These are phyloP conservation scores for Claviceps africana DNA, from an alignment of 2,329 filamentous ascomycete genomes.

Conservation along the genomic window DNA sequence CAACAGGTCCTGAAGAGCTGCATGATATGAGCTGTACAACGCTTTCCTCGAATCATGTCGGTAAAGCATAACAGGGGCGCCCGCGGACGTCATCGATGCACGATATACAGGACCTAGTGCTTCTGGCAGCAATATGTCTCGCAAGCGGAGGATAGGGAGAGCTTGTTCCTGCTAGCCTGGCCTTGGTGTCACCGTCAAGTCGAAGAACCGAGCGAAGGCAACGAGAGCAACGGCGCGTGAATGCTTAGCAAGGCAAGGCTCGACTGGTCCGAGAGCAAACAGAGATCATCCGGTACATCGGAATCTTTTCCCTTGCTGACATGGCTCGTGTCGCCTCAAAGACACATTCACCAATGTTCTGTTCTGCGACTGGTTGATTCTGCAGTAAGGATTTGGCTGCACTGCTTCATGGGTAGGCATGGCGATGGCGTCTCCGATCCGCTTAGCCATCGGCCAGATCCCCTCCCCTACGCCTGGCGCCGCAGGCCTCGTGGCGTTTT, in stretches of 20 bases:
- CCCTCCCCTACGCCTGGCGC: background rate
- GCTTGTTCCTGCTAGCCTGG: background rate
- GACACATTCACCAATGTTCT: background rate
- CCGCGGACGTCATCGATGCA: background rate
- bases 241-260: background rate
- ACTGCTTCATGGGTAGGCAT: background rate
- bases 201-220: background rate
- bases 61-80: background rate
- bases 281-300: background rate
- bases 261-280: background rate
- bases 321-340: conserved; percentile 2
- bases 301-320: conserved; percentile 1
- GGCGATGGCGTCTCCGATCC: background rate
- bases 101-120: background rate
- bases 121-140: background rate
- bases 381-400: background rate
- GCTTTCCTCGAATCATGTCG: background rate
- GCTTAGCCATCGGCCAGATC: background rate
- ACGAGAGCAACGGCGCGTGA: background rate
- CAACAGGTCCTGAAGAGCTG: background rate
- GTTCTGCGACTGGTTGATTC: background rate
- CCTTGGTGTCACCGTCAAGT: background rate
- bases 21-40: background rate
- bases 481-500: background rate
- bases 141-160: background rate